Base-by-base conservation (phyloP, 345 rosid genomes). In the Salix koriyanagi region DNA sequence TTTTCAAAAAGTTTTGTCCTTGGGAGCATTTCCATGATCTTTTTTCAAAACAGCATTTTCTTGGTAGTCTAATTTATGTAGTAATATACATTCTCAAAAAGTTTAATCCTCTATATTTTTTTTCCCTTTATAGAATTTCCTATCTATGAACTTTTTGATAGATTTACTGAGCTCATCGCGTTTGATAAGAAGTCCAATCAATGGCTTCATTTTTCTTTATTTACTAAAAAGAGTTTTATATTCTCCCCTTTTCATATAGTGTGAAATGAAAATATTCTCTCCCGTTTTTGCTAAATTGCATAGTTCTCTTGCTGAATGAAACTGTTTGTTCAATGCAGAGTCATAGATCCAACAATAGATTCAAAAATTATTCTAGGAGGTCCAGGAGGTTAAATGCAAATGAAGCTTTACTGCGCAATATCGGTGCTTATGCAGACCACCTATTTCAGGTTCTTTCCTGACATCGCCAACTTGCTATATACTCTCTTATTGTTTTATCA, bases 371-470 rank as follows among this genome's bases (percentile, higher is more conserved):
- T 72, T 69, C 85, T 60, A 88, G 87, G 85, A 88, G 90, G 79
- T 75, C 74, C 71, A 87, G 89, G 78, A 88, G 81, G 78, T 42
- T 77, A 75, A 85, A 85, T 21, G 85, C 78, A 18, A 90, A 86
- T 76, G 84, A 87, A 74, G 82, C 85, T 1, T 66, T 90, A 58
- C 66, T 89, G 73, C 88, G 87, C n/a, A 83, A 89, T 82, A 26
- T 85, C 34, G 75, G 69, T 82, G 78, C 85, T 64, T 92, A 84
- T 71, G 82, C 91, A 58, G 89, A 90, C 18, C 67, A 80, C 86
- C 21, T 90, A 77, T 85, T 89, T 82, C 71, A 86, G 91, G 97
- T 92, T n/a, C 65, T 44, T 70, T 74, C 23, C 28, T 64, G 30
- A 74, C 23, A 11, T 62, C 70, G 16, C 14, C 34, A 26, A 25